Conservation (phyloP, 345 rosid species). For the Gossypium anomalum region DNA sequence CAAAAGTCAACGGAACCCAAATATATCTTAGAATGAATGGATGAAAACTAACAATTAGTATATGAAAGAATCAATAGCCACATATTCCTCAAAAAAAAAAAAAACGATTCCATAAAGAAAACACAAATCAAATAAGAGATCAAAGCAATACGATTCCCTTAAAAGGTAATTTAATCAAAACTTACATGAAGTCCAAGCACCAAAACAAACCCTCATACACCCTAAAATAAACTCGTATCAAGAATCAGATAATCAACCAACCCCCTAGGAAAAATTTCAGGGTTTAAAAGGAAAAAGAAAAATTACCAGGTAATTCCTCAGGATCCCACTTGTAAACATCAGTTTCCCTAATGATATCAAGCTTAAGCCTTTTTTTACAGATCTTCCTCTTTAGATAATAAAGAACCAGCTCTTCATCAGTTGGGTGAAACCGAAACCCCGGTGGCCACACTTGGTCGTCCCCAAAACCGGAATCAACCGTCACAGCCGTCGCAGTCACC, state of each 20-base stretch:
- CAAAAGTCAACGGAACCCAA: neutral
- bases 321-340: slow-evolving; percentile 96
- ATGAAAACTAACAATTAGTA: neutral
- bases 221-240: neutral
- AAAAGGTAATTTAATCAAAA: neutral
- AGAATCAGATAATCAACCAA: neutral
- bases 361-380: slow-evolving; percentile 47
- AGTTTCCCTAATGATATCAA: slow-evolving; percentile 56
- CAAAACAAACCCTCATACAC: neutral
- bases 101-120: neutral
- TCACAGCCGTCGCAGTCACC: neutral
- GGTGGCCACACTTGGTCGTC: slow-evolving; percentile 64
- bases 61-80: neutral
- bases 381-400: slow-evolving; percentile 82
- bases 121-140: neutral
- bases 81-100: neutral
- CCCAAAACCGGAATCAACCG: slow-evolving; percentile 15
- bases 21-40: neutral
- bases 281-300: neutral
- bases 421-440: slow-evolving; percentile 91
- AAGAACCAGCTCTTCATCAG: slow-evolving; percentile 80
- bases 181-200: slow-evolving; percentile 13
- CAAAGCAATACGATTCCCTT: neutral
- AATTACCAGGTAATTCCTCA: slow-evolving; percentile 79
- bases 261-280: neutral